A percentile compares a stretch with the other conserved stretches of the same genome.
Evolutionary conservation across 306 rosid species (phyloP).

Genomic region (Crotalaria pallida): DNA sequence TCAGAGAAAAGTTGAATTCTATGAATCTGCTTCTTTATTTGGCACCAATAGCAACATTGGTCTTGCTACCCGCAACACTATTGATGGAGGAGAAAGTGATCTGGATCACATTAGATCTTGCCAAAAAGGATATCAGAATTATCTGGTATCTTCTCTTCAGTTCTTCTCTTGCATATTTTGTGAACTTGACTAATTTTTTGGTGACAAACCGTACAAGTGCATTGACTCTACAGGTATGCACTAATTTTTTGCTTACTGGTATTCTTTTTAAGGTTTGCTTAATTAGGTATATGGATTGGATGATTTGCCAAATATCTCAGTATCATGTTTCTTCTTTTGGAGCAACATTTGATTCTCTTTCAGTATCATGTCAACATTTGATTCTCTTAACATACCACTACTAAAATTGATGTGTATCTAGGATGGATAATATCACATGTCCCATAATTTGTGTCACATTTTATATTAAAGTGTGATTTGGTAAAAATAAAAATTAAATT

Average conservation of each 20-base stretch:
- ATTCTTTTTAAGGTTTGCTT: neutral
- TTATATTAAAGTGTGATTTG: too few relatives aligned
- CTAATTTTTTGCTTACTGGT: neutral
- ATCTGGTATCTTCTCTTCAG: slow-evolving; percentile 19
- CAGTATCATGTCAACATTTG: too few relatives aligned
- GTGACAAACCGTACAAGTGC: slow-evolving; percentile 26
- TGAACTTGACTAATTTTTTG: slow-evolving; percentile 25
- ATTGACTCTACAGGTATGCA: slow-evolving; percentile 23
- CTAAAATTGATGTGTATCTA: too few relatives aligned
- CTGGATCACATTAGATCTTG: slow-evolving; percentile 11
- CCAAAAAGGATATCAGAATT: slow-evolving; percentile 14
- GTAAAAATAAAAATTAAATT: too few relatives aligned
- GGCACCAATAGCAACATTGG: slow-evolving; percentile 21
- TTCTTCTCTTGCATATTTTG: slow-evolving; percentile 22
- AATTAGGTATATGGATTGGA: neutral
- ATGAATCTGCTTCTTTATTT: slow-evolving; percentile 26
- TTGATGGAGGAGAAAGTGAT: slow-evolving; percentile 22
- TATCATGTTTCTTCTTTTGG: too few relatives aligned
- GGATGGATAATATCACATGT: too few relatives aligned
- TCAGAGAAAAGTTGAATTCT: slow-evolving; percentile 22
- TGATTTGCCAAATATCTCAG: neutral
- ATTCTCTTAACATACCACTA: too few relatives aligned
- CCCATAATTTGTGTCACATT: too few relatives aligned
- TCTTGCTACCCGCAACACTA: slow-evolving; percentile 18
- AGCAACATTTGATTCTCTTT: too few relatives aligned